Conservation (phyloP, 2,329 filamentous ascomycete genomes). For the Alternaria brassicae region DNA sequence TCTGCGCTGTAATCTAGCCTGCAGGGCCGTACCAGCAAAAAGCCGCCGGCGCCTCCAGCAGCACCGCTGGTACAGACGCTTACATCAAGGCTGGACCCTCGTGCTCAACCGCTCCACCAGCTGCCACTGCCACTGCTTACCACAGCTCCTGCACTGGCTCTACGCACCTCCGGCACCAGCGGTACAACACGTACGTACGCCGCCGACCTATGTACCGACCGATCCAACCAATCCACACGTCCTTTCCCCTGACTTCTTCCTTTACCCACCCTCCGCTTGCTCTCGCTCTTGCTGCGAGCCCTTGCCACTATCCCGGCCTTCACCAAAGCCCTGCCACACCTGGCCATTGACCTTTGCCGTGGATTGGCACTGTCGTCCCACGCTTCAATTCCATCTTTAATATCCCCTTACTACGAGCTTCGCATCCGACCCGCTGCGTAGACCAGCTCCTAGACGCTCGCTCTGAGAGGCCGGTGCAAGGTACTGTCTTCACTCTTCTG, state of each 20-base stretch:
- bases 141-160: conserved; percentile 12
- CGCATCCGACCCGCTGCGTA: conserved; percentile 18
- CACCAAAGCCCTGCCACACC: conserved; percentile 14
- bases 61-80: conserved; percentile 20
- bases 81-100: conserved; percentile 25
- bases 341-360: conserved; percentile 20
- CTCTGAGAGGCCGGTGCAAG: conserved; percentile 20
- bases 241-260: conserved; percentile 18
- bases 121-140: conserved; percentile 17
- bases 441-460: conserved; percentile 10
- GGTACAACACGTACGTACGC: conserved; percentile 20
- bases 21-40: conserved; percentile 25
- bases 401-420: conserved; percentile 18
- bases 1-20: conserved; percentile 37
- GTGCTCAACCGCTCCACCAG: conserved; percentile 16
- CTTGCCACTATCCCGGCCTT: conserved; percentile 14
- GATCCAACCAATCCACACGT: conserved; percentile 18
- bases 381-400: conserved; percentile 7
- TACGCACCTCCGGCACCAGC: conserved; percentile 25
- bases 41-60: conserved; percentile 28
- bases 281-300: conserved; percentile 16
- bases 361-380: conserved; percentile 4
- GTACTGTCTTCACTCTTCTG: conserved; percentile 18
- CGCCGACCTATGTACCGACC: conserved; percentile 21
- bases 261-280: conserved; percentile 14